Percentiles rank a stretch among this genome's conserved stretches.
Conservation (phyloP, 106 monocot species). For the Hemerocallis citrina region DNA sequence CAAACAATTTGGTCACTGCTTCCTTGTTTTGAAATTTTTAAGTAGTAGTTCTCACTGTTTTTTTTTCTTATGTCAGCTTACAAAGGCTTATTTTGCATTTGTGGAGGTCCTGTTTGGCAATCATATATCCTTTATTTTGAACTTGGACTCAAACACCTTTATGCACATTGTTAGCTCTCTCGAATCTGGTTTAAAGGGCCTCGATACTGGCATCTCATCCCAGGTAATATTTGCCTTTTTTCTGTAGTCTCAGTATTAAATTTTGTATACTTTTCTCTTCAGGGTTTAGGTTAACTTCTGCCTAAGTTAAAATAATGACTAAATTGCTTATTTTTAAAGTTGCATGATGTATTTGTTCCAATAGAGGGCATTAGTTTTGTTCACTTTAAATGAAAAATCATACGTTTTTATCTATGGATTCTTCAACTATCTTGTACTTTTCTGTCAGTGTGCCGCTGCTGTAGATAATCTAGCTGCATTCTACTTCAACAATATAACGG, state of each 20-base stretch:
- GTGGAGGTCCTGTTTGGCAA: slow-evolving; percentile 86
- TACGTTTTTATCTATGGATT: not conserved
- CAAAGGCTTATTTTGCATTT: slow-evolving; percentile 78
- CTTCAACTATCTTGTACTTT: not conserved
- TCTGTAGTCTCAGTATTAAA: no score
- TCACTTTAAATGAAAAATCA: not conserved
- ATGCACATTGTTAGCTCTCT: slow-evolving; percentile 90
- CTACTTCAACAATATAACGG: slow-evolving; percentile 82
- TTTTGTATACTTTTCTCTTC: no score
- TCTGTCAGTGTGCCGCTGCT: slow-evolving; percentile 74
- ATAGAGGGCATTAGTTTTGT: not conserved
- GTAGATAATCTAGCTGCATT: slow-evolving; percentile 75
- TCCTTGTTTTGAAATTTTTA: not conserved
- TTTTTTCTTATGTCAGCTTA: slow-evolving; percentile 53
- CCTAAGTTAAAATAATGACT: no score
- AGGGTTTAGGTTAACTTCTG: no score
- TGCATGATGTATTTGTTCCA: not conserved
- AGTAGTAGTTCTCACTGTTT: not conserved
- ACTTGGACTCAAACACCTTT: slow-evolving; percentile 72
- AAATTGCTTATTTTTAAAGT: not conserved
- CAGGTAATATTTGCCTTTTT: no score
- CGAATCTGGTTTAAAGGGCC: slow-evolving; percentile 91
- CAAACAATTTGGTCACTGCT: no score
- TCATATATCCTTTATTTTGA: slow-evolving; percentile 75
- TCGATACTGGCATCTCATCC: slow-evolving; percentile 81